phyloP scores from a whole-genome alignment of 2,329 filamentous ascomycete species.

The Colletotrichum falcatum region DNA sequence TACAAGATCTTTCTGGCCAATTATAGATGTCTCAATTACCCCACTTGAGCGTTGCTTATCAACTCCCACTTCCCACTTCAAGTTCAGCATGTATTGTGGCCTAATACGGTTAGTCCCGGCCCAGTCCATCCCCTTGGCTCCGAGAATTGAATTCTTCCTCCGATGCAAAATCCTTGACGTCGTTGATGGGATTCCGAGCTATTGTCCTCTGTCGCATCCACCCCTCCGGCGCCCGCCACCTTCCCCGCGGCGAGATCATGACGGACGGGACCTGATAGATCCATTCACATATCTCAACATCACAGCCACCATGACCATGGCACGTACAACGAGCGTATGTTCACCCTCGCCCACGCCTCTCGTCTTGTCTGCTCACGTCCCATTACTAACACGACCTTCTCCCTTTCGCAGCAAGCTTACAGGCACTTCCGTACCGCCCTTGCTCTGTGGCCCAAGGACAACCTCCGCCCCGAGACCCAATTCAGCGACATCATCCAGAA shows the following conservation, averaged over 20 bases:
- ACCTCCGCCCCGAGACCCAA: constrained; percentile 71
- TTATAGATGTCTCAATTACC: not conserved
- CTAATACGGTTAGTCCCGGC: constrained; percentile 20
- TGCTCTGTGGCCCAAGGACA: constrained; percentile 72
- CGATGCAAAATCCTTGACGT: constrained; percentile 39
- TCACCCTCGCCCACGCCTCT: not conserved
- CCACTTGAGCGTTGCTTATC: not conserved
- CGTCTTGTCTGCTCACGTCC: not conserved
- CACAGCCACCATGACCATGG: constrained; percentile 43
- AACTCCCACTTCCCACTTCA: not conserved
- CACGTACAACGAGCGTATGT: constrained; percentile 44
- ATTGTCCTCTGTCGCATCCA: constrained; percentile 51
- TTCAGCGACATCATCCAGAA: constrained; percentile 67
- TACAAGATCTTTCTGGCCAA: constrained; percentile 16
- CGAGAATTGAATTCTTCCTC: constrained; percentile 31
- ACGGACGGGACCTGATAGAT: constrained; percentile 7
- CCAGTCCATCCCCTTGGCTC: not conserved
- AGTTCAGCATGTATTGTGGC: no score
- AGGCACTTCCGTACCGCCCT: constrained; percentile 63
- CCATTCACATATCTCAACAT: not conserved
- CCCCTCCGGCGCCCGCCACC: constrained; percentile 46
- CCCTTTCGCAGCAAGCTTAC: constrained; percentile 53
- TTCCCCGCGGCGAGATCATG: constrained; percentile 28
- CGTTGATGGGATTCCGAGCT: constrained; percentile 27
- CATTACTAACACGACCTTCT: constrained; percentile 23